A percentile compares a stretch with the other conserved stretches of the same genome.
phyloP scores from a whole-genome alignment of 129 eudicot species.

The Tagetes erecta region DNA sequence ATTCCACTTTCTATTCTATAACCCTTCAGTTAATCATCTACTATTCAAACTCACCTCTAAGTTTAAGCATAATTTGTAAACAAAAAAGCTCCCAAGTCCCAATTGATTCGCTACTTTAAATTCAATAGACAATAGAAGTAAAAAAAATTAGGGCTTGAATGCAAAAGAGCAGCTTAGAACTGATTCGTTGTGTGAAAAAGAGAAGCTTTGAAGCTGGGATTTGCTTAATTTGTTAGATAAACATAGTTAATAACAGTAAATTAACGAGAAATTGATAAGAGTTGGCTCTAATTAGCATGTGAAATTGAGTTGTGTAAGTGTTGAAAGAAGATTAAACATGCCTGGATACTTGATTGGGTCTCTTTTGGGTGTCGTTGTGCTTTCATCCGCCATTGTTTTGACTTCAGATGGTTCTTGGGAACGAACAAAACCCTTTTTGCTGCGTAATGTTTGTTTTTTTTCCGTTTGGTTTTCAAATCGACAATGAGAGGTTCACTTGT shows the following conservation, averaged over 20 bases:
- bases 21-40: background rate
- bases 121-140: background rate
- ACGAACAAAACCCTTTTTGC: slow-evolving; percentile 22
- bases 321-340: slow-evolving; percentile 15
- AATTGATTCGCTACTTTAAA: background rate
- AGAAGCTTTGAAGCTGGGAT: slow-evolving; percentile 1
- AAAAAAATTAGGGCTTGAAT: background rate
- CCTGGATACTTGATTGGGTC: slow-evolving; percentile 79
- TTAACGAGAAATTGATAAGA: background rate
- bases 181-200: background rate
- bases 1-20: background rate
- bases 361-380: slow-evolving; percentile 55
- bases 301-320: slow-evolving; percentile 13
- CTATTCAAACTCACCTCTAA: background rate
- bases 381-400: slow-evolving; percentile 68
- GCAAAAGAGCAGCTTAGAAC: background rate
- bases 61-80: background rate
- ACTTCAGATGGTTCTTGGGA: slow-evolving; percentile 22
- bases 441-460: background rate
- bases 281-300: background rate
- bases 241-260: background rate
- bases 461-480: background rate
- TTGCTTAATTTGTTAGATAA: background rate
- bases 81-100: background rate
- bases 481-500: background rate